Evolutionary conservation across 306 rosid genomes (phyloP).

Genomic region (Cucurbita pepo): DNA sequence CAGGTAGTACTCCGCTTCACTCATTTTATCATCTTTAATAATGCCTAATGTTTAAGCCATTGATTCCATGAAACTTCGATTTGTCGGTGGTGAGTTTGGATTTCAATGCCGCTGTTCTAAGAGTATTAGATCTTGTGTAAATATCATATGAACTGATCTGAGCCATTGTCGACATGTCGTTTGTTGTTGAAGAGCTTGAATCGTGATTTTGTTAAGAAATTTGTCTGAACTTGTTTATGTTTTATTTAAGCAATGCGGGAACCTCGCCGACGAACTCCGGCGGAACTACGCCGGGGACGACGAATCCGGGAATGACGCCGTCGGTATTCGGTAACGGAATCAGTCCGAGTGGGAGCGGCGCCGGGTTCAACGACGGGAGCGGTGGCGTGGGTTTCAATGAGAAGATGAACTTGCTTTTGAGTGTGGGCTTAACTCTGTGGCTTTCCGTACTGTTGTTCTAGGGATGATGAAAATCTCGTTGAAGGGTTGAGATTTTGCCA

Average conservation of each 20-base stretch:
- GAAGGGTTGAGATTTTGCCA: slow-evolving; percentile 33
- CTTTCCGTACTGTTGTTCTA: slow-evolving; percentile 15
- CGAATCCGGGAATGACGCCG: slow-evolving; percentile 16
- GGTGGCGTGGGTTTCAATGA: slow-evolving; percentile 13
- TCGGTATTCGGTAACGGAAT: slow-evolving; percentile 35
- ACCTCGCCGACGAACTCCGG: slow-evolving; percentile 6
- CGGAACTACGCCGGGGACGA: slow-evolving; percentile 6
- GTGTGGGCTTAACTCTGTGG: slow-evolving; percentile 22
- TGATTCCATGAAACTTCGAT: not conserved
- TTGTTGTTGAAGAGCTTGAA: not conserved
- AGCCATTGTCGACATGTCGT: not conserved
- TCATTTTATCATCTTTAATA: not conserved
- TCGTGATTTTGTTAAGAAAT: not conserved
- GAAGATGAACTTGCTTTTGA: not conserved
- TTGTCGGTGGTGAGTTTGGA: not conserved
- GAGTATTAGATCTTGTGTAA: not conserved
- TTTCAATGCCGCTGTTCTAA: not conserved
- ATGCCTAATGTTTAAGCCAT: not conserved
- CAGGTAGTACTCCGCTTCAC: slow-evolving; percentile 24
- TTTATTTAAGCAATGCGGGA: not conserved
- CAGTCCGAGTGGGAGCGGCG: slow-evolving; percentile 43
- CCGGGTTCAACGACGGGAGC: slow-evolving; percentile 9
- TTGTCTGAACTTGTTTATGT: not conserved
- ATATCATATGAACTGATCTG: not conserved
- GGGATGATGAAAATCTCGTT: slow-evolving; percentile 19